Evolutionary conservation across 2,329 filamentous ascomycete genomes (phyloP).

Genomic region (Seiridium cupressi): DNA sequence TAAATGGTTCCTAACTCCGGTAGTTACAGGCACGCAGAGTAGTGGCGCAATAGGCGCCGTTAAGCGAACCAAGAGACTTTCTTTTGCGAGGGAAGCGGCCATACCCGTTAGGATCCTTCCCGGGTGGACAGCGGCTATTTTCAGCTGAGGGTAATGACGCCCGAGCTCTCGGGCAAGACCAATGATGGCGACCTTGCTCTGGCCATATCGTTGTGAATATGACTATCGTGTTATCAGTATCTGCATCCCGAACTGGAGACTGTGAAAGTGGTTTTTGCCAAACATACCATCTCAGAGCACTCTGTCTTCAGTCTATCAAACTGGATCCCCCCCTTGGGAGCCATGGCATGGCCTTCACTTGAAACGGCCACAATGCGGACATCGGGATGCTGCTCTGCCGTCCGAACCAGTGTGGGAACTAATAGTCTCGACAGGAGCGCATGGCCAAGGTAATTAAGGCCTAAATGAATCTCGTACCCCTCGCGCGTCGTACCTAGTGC

Average conservation of each 20-base stretch:
- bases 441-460: background rate
- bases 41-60: constrained; percentile 7
- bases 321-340: background rate
- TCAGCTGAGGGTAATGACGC: constrained; percentile 32
- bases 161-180: constrained; percentile 39
- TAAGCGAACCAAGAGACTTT: constrained; percentile 9
- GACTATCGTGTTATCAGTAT: background rate
- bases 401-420: constrained; percentile 9
- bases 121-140: constrained; percentile 35
- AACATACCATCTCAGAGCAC: background rate
- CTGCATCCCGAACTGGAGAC: background rate
- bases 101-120: constrained; percentile 34
- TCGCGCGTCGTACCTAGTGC: background rate
- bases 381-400: constrained; percentile 16
- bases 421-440: background rate
- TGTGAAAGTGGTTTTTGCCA: too few relatives aligned
- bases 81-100: background rate
- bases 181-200: constrained; percentile 37
- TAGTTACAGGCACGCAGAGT: background rate
- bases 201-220: constrained; percentile 32
- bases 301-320: background rate
- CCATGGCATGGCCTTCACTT: constrained; percentile 11
- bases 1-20: constrained; percentile 19
- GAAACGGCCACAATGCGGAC: constrained; percentile 20
- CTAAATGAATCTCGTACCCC: background rate